Conservation (phyloP, 441 rosid genomes). For the Dalechampia spathulata region DNA sequence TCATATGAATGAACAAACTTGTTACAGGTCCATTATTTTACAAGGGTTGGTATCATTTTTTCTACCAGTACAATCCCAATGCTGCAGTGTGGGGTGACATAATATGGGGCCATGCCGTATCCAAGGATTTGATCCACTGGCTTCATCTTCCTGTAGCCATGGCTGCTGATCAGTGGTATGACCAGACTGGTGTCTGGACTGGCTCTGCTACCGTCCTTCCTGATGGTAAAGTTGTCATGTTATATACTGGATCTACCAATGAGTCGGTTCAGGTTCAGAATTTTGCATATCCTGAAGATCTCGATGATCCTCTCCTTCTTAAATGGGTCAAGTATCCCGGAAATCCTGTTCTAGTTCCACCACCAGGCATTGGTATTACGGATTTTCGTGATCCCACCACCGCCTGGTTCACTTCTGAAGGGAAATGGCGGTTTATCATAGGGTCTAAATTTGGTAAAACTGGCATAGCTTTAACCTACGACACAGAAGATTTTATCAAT, state of each 20-base stretch:
- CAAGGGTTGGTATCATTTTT: slow-evolving; percentile 80
- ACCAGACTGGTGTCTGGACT: slow-evolving; percentile 67
- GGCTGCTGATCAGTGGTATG: slow-evolving; percentile 63
- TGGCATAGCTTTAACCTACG: slow-evolving; percentile 52
- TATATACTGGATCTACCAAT: slow-evolving; percentile 68
- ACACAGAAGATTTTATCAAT: slow-evolving; percentile 47
- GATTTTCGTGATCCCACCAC: slow-evolving; percentile 86
- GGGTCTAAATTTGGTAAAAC: slow-evolving; percentile 47
- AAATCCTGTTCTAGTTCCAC: slow-evolving; percentile 69
- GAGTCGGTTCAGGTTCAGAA: slow-evolving; percentile 60
- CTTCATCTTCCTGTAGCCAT: slow-evolving; percentile 68
- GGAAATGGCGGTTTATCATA: slow-evolving; percentile 51
- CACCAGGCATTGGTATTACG: slow-evolving; percentile 34
- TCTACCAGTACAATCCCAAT: slow-evolving; percentile 78
- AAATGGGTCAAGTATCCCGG: slow-evolving; percentile 56
- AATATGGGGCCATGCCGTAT: slow-evolving; percentile 79
- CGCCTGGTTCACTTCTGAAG: slow-evolving; percentile 55
- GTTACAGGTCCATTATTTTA: slow-evolving; percentile 57
- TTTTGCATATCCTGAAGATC: slow-evolving; percentile 62
- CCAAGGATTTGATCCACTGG: slow-evolving; percentile 73
- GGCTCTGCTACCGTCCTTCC: slow-evolving; percentile 75
- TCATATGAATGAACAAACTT: background rate
- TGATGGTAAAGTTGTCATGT: slow-evolving; percentile 49
- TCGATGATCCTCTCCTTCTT: slow-evolving; percentile 58
- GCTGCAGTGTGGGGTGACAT: slow-evolving; percentile 80